Evolutionary conservation across 1,284 basidiomycete species (phyloP), one percentile per base, ranked within the genome.

Genomic region (Ceratobasidium sp.): DNA sequence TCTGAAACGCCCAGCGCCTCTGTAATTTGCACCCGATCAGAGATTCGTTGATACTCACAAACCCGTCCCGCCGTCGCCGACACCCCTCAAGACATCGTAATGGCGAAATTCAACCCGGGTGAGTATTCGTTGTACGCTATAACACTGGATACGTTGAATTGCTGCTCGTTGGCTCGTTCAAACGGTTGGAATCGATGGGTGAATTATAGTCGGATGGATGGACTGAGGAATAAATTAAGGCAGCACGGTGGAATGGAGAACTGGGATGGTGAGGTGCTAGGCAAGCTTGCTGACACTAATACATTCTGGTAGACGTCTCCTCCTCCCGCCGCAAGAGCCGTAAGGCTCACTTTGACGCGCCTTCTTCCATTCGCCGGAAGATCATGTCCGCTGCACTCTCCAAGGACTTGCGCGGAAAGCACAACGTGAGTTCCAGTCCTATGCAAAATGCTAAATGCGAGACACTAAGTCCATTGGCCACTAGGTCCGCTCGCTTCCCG

Each of bases 301-400:
- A 43, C 52, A 28, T n/a, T 76, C 38, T 79, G 94, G n/a, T n/a
- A n/a, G 93, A 93, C 82, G 87, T 91, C 80, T 92, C 93, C 77
- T 93, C 92, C 77, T 94, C 93, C 82, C 91, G 95, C 82, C 94
- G 96, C 88, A 98, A 97, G 89, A 90, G 91, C 81, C 94, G 95
- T 86, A 97, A 97, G 89, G 93, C 93, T 79, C 96, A 98, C 89
- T 98, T 98, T 84, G 86, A 86, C 75, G 96, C 96, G 69, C 92
- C 96, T 75, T 98, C 96, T 69, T 94, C 92, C 72, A 86, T 95
- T 80, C 94, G 96, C 83, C 91, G 97, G 84, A 97, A 95, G 87
- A 96, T 98, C 80, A 98, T 99, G 96, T 96, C 94, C 79, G 95
- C 96, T 76, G 87, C 95, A 73, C 89, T 99, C 76, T 93, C 93